Base-by-base conservation (phyloP, 169 alveolate species). In the Theileria annulata region DNA sequence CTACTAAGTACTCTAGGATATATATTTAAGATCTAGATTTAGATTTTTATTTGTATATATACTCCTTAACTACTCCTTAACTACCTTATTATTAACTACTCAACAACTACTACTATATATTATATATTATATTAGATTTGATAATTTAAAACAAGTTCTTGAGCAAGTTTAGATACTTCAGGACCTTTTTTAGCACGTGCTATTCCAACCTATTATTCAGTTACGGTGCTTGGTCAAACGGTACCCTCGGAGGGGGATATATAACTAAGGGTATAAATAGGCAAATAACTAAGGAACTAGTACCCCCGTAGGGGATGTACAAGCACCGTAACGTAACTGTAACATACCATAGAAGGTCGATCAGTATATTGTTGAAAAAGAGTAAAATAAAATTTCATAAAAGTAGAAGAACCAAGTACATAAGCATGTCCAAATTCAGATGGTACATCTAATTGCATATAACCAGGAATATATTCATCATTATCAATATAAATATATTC, bases 391-490 rank as follows among this genome's bases (percentile, higher is more conserved):
- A 87, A 93, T 30, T 93, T 68, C 97, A 94, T 94, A 51, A 93
- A 94, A 2, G 93, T 91, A 31, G 86, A 66, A 10, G 96, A 92
- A 3, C 97, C 97, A 42, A 94, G 90, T 23, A 94, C 77, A 62
- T 88, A 94, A 17, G 97, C 95, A 19, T 93, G 95, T 12, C 96
- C 96, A 56, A 86, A 93, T 69, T 93, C 95, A 0, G 94, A 90
- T 3, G 97, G 97, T 0, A 94, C 96, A 78, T 94, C 97, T 2
- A 94, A 85, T 63, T 90, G 94, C 97, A 94, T 94, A 51, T 85
- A 88, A 0, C 95, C 97, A 8, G 97, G 97, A 56, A 83, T 87
- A 74, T 96, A 94, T 23, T 49, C 33, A 21, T 75, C 90, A 2
- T 69, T 82, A 25, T 81, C 70, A 25, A 68, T 58, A 59, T 85